phyloP scores from a whole-genome alignment of 2,329 filamentous ascomycete genomes.

The Scedosporium dehoogii region DNA sequence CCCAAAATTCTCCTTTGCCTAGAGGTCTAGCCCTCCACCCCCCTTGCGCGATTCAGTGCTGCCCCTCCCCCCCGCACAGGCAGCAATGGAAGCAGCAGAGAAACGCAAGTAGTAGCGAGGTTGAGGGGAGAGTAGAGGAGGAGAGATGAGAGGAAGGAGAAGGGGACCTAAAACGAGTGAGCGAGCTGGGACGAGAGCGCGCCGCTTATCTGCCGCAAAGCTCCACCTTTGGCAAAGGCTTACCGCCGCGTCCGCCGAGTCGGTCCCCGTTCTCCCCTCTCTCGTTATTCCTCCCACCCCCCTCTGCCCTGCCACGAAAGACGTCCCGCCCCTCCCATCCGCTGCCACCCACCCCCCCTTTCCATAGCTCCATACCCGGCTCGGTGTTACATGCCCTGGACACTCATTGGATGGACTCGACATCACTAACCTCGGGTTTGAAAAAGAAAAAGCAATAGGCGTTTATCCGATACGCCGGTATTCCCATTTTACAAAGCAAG shows the following conservation, averaged over 20 bases:
- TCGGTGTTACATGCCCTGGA: conserved; percentile 1
- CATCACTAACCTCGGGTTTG: not conserved
- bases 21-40: not conserved
- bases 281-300: not conserved
- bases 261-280: not conserved
- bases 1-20: not conserved
- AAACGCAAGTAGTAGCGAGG: not conserved
- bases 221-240: not conserved
- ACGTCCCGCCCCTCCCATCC: not conserved
- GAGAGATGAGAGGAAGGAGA: too few relatives aligned
- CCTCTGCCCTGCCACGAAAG: not conserved
- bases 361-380: not conserved
- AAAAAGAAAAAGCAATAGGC: conserved; percentile 4
- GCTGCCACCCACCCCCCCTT: not conserved
- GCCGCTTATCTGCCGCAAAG: not conserved
- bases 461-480: not conserved
- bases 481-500: not conserved
- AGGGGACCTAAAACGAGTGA: too few relatives aligned
- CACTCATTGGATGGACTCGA: not conserved
- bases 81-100: not conserved
- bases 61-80: not conserved
- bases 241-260: not conserved
- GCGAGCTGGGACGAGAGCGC: not conserved
- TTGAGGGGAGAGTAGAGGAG: not conserved
- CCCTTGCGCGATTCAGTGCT: not conserved